Evolutionary conservation across 192 early-diverging fungal species (phyloP).

Genomic region (Mortierella alpina): DNA sequence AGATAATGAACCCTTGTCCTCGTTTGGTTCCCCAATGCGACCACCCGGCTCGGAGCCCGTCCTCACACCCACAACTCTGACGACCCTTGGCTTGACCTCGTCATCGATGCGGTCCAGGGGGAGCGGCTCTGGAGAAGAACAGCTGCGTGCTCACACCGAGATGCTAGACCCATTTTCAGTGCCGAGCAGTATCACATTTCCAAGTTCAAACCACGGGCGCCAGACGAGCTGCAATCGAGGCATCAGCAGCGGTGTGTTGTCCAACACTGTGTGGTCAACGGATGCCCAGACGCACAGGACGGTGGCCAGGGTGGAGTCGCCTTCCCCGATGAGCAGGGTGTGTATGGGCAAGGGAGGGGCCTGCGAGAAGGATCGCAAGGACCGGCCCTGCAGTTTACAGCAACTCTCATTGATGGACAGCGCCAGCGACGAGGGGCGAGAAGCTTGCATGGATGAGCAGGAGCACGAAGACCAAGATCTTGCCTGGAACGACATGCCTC

Average conservation of each 20-base stretch:
- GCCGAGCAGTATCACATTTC: conserved; percentile 48
- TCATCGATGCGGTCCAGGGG: background rate
- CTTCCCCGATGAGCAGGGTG: background rate
- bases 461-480: conserved; percentile 33
- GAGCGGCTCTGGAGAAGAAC: background rate
- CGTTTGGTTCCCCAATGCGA: background rate
- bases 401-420: background rate
- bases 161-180: conserved; percentile 53
- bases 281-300: conserved; percentile 21
- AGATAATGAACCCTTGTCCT: too few species aligned
- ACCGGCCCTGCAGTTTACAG: conserved; percentile 3
- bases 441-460: background rate
- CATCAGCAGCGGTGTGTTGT: background rate
- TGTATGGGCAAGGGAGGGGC: background rate
- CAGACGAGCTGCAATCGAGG: conserved; percentile 2
- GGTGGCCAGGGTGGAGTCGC: conserved; percentile 7
- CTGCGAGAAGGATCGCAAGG: background rate
- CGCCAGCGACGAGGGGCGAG: background rate
- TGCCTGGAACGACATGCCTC: conserved; percentile 50
- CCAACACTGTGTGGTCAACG: conserved; percentile 35
- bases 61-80: conserved; percentile 25
- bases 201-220: conserved; percentile 13
- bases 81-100: conserved; percentile 19
- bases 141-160: conserved; percentile 2
- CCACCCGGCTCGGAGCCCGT: background rate